Evolutionary conservation across 345 rosid species (phyloP), one percentile per base, ranked within the genome.

Genomic region (Brassica carinata): DNA sequence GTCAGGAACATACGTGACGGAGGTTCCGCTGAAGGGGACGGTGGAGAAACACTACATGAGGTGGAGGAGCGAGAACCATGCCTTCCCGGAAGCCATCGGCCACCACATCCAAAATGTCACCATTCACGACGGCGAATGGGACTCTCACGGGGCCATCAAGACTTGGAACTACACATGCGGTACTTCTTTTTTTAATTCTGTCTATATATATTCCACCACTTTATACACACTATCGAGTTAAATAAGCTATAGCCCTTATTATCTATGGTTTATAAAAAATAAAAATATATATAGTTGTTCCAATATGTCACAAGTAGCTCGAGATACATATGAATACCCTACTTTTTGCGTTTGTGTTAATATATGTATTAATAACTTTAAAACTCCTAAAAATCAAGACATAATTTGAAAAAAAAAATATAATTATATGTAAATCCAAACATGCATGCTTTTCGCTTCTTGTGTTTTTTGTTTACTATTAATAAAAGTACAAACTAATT

Each of bases 1-100:
- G 8, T 79, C 78, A 30, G 82, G 82, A 79, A 79, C 82, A 59
- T 79, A 79, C 43, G 74, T 79, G 69, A 74, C 74, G 0, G 78
- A 79, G 64, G 78, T 79, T 62, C 74, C 79, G 3, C 5, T 80
- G 3, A 80, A 74, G 7, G 75, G 79, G 29, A 6, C 75, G 14
- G 75, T 65, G 1, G 83, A 68, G 43, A 61, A 79, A 10, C 79
- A 80, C 13, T 80, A 80, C 78, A 74, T 27, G 33, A 80, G 45
- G 71, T 80, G 83, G 83, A 74, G 14, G 79, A 48, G 2, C 19
- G 83, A 80, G 75, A 74, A 80, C 64, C 74, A 80, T 74, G 53
- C 69, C 33, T 80, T 80, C 79, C 79, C 83, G 26, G 83, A 80
- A 15, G 58, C 79, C 48, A 34, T 80, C 19, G 70, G 78, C 14